A percentile compares a stretch with the other conserved stretches of the same genome.
phyloP scores from a whole-genome alignment of 176 grass and related monocot genomes.

The Aegilops longissima region DNA sequence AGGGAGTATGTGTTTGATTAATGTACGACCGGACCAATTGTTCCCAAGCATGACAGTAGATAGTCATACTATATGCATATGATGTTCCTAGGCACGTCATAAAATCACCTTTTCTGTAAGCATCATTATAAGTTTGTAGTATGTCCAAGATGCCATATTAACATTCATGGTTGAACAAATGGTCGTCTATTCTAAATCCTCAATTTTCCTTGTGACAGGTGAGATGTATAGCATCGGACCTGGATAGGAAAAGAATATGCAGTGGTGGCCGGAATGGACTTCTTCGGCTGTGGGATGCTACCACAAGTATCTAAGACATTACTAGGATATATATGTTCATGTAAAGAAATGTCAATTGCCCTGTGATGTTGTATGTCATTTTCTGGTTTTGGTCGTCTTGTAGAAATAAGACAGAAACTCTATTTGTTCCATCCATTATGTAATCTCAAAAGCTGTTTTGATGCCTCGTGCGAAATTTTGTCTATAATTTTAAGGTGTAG shows the following conservation, averaged over 20 bases:
- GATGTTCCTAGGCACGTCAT: slow-evolving; percentile 7
- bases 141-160: too few relatives aligned
- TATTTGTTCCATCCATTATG: slow-evolving; percentile 36
- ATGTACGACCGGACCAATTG: not conserved
- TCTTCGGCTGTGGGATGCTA: slow-evolving; percentile 94
- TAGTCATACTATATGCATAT: not conserved
- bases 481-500: too few relatives aligned
- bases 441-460: not conserved
- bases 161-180: not conserved
- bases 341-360: slow-evolving; percentile 42
- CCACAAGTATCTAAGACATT: slow-evolving; percentile 81
- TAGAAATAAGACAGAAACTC: slow-evolving; percentile 28
- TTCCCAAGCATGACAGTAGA: slow-evolving; percentile 7
- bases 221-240: slow-evolving; percentile 86
- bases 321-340: slow-evolving; percentile 31
- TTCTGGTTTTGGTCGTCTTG: not conserved
- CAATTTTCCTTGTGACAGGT: slow-evolving; percentile 46
- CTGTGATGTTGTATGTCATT: slow-evolving; percentile 33
- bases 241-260: slow-evolving; percentile 97
- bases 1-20: not conserved
- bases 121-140: not conserved
- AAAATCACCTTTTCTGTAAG: slow-evolving; percentile 11
- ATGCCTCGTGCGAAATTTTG: not conserved
- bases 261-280: slow-evolving; percentile 91
- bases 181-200: slow-evolving; percentile 1